Evolutionary conservation across 2,329 filamentous ascomycete species (phyloP).

Genomic region (Pseudogymnoascus sp.): DNA sequence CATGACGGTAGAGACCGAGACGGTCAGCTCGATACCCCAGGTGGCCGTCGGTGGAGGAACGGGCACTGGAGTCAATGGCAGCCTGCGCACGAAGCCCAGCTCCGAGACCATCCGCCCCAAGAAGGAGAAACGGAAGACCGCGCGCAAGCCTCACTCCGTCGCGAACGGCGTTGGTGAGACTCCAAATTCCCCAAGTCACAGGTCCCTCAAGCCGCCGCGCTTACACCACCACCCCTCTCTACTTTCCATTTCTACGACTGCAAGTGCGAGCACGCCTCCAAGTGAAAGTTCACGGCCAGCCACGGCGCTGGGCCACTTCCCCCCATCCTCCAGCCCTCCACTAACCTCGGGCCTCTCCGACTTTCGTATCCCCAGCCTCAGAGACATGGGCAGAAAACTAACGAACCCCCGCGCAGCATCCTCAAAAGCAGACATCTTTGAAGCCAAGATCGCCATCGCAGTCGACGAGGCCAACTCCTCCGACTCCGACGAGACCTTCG

Average conservation of each 20-base stretch:
- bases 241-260: background rate
- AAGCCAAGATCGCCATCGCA: too few species aligned
- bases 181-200: constrained; percentile 14
- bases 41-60: constrained; percentile 62
- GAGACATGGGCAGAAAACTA: constrained; percentile 37
- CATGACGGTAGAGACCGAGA: constrained; percentile 98
- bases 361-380: background rate
- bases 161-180: constrained; percentile 65
- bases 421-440: too few species aligned
- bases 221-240: background rate
- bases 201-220: background rate
- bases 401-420: constrained; percentile 52
- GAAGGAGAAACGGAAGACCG: constrained; percentile 78
- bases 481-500: too few species aligned
- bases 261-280: background rate
- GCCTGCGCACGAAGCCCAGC: constrained; percentile 77
- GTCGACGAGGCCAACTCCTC: too few species aligned
- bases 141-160: constrained; percentile 66
- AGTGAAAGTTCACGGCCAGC: constrained; percentile 7
- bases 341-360: background rate
- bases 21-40: constrained; percentile 83
- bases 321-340: constrained; percentile 13
- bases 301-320: constrained; percentile 8
- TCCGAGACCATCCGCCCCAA: constrained; percentile 93
- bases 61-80: constrained; percentile 57